Percentiles rank a stretch among this genome's conserved stretches.
Evolutionary conservation across 148 eudicot species (phyloP).

Genomic region (Vaccinium darrowii): DNA sequence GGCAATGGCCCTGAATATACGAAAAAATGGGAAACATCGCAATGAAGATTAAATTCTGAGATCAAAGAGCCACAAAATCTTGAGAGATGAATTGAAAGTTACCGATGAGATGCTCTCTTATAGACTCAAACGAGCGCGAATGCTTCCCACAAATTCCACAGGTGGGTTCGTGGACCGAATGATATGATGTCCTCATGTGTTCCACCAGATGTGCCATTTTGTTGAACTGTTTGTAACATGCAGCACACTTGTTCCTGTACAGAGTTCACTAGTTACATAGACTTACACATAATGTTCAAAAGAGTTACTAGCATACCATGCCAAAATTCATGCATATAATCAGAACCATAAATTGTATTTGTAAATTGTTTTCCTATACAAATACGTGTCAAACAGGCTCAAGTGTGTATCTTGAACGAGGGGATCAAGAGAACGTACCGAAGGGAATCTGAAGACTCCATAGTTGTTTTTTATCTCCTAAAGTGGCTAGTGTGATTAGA

Average conservation of each 20-base stretch:
- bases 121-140: slow-evolving; percentile 83
- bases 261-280: neutral
- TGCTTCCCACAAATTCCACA: slow-evolving; percentile 81
- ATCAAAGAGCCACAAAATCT: too few species aligned
- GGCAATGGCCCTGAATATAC: slow-evolving; percentile 72
- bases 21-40: neutral
- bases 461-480: neutral
- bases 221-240: slow-evolving; percentile 88
- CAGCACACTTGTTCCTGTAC: slow-evolving; percentile 90
- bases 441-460: slow-evolving; percentile 28
- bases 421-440: slow-evolving; percentile 21
- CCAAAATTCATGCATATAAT: neutral
- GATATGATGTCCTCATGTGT: slow-evolving; percentile 82
- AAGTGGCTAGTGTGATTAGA: neutral
- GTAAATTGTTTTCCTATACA: neutral
- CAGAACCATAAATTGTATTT: neutral
- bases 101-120: slow-evolving; percentile 92
- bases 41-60: neutral
- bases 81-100: neutral
- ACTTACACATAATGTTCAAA: neutral
- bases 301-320: neutral
- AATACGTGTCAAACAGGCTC: neutral
- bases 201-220: slow-evolving; percentile 89
- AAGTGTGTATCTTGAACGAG: neutral
- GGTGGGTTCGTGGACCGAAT: slow-evolving; percentile 82